Evolutionary conservation across 257 asterid species (phyloP).

Genomic region (Lithospermum erythrorhizon): DNA sequence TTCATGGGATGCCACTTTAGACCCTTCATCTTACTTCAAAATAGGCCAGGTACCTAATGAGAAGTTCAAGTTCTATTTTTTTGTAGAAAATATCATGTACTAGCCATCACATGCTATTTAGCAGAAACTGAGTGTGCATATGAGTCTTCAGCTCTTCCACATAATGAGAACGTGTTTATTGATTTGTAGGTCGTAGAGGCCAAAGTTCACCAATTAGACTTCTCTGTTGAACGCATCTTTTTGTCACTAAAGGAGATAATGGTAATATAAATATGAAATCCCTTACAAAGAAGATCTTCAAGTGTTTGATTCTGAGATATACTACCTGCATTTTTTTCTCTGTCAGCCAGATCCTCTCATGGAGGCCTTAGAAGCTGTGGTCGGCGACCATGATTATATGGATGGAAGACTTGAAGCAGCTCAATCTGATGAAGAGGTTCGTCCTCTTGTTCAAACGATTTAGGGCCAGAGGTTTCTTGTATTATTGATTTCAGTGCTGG

Average conservation of each 20-base stretch:
- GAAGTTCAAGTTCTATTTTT: neutral
- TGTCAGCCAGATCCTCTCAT: slow-evolving; percentile 86
- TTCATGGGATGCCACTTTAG: slow-evolving; percentile 91
- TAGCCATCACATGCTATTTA: neutral
- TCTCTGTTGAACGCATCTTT: slow-evolving; percentile 75
- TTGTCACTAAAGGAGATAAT: slow-evolving; percentile 74
- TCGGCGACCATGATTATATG: slow-evolving; percentile 51
- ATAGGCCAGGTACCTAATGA: slow-evolving; percentile 63
- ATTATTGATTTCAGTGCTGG: neutral
- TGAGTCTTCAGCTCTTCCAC: neutral
- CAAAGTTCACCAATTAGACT: slow-evolving; percentile 86
- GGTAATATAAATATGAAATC: slow-evolving; percentile 33
- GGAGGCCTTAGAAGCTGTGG: slow-evolving; percentile 82
- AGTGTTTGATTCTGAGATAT: neutral
- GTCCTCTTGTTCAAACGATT: neutral
- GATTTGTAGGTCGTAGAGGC: slow-evolving; percentile 73
- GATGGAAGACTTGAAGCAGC: slow-evolving; percentile 62
- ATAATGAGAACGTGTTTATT: neutral
- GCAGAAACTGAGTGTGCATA: neutral
- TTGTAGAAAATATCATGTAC: neutral
- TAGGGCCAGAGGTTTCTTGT: slow-evolving; percentile 6
- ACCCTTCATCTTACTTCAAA: slow-evolving; percentile 71
- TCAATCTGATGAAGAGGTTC: slow-evolving; percentile 58
- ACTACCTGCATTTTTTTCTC: slow-evolving; percentile 3
- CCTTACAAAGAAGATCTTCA: slow-evolving; percentile 2